Conservation (phyloP, 1,284 basidiomycete genomes). For the Ceratobasidium sp. region DNA sequence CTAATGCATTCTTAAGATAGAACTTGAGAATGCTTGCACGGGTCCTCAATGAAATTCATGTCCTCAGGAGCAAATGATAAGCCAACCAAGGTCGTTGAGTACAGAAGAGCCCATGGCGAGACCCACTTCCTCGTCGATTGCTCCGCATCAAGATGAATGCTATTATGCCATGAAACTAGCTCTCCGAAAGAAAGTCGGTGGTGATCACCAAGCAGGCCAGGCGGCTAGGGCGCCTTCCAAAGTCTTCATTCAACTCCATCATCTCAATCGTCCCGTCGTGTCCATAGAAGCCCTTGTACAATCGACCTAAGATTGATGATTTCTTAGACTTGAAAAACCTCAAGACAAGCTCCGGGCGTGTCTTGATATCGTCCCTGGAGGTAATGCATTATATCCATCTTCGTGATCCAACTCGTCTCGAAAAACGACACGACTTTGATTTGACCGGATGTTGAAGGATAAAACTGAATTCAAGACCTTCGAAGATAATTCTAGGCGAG, state of each 20-base stretch:
- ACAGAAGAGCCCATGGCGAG: conserved; percentile 25
- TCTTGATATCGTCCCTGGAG: conserved; percentile 2
- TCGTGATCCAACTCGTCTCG: conserved; percentile 36
- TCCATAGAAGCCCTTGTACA: conserved; percentile 39
- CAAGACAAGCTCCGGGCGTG: too few species aligned
- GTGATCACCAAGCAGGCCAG: conserved; percentile 10
- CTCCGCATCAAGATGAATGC: background rate
- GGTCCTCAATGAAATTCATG: conserved; percentile 35
- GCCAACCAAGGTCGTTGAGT: conserved; percentile 19
- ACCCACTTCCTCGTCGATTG: conserved; percentile 34
- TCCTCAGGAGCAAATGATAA: conserved; percentile 5
- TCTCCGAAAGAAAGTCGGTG: conserved; percentile 30
- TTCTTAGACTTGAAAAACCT: conserved; percentile 30
- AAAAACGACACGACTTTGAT: conserved; percentile 37
- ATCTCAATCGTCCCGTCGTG: conserved; percentile 19
- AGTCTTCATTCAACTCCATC: conserved; percentile 35
- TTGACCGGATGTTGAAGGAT: conserved; percentile 20
- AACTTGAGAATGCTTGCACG: conserved; percentile 14
- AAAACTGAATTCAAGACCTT: conserved; percentile 16
- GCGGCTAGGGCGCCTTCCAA: conserved; percentile 1
- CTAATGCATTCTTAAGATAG: background rate
- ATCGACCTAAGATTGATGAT: conserved; percentile 32
- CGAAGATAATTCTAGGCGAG: background rate
- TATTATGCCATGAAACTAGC: conserved; percentile 36
- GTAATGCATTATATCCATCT: conserved; percentile 34